phyloP scores from a whole-genome alignment of 495 filamentous ascomycete genomes.

The Lineolata rhizophorae region DNA sequence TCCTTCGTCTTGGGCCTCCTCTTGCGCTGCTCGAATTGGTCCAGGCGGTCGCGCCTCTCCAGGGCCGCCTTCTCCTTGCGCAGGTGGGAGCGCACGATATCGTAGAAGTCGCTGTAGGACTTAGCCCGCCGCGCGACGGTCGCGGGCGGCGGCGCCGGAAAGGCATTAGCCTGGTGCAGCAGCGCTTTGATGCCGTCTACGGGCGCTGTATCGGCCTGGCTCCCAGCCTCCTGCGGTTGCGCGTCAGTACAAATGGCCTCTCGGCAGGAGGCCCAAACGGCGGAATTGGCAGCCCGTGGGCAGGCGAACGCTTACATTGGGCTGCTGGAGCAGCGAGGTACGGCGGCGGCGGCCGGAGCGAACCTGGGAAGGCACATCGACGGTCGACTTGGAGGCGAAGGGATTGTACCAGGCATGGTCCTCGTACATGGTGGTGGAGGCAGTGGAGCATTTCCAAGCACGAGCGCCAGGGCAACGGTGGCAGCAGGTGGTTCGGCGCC shows the following conservation, averaged over 20 bases:
- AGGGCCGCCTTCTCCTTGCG: conserved; percentile 22
- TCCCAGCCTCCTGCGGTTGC: conserved; percentile 17
- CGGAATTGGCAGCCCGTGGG: too few relatives aligned
- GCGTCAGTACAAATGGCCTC: conserved; percentile 17
- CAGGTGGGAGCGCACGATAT: conserved; percentile 33
- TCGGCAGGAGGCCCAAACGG: too few relatives aligned
- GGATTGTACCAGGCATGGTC: conserved; percentile 49
- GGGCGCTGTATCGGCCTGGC: conserved; percentile 21
- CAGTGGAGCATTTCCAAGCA: too few relatives aligned
- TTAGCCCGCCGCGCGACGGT: conserved; percentile 42
- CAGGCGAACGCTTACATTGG: conserved; percentile 42
- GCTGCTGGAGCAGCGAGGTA: conserved; percentile 43
- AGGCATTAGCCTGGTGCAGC: conserved; percentile 26
- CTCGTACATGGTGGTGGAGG: too few relatives aligned
- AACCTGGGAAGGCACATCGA: conserved; percentile 23
- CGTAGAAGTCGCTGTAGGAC: conserved; percentile 55
- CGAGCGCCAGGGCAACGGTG: too few relatives aligned
- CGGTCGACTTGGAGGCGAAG: conserved; percentile 31
- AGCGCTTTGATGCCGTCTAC: conserved; percentile 22
- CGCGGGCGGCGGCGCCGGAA: conserved; percentile 35
- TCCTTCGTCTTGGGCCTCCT: conserved; percentile 11
- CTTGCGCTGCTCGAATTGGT: conserved; percentile 18
- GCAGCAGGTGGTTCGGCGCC: too few relatives aligned
- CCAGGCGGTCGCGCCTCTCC: too few relatives aligned
- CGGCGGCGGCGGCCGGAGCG: conserved; percentile 33